phyloP scores from a whole-genome alignment of 2,329 filamentous ascomycete genomes.

The Dactylellina drechsleri region DNA sequence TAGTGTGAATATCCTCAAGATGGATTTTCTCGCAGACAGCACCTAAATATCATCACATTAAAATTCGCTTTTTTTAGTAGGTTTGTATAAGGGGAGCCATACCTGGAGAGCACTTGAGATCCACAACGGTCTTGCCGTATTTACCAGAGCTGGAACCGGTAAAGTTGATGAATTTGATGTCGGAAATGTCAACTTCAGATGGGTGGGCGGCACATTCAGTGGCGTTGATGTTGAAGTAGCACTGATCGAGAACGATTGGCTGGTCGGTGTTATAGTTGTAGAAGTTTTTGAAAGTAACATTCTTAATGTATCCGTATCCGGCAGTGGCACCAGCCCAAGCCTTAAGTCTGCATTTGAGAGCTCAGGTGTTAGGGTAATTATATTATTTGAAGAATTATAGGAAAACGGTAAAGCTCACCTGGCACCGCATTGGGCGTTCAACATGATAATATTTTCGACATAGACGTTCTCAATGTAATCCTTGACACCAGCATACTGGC shows the following conservation, averaged over 20 bases:
- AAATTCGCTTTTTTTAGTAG: too few species aligned
- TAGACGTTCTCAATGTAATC: slow-evolving; percentile 69
- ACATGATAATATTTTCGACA: slow-evolving; percentile 70
- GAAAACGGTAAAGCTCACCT: slow-evolving; percentile 56
- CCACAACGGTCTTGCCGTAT: slow-evolving; percentile 68
- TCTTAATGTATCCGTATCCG: slow-evolving; percentile 71
- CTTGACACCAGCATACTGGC: slow-evolving; percentile 68
- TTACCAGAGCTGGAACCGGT: slow-evolving; percentile 69
- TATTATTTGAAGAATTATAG: background rate
- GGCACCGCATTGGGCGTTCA: slow-evolving; percentile 63
- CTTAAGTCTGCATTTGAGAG: slow-evolving; percentile 65
- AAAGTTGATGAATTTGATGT: slow-evolving; percentile 71
- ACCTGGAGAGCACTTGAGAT: slow-evolving; percentile 68
- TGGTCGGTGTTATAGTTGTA: slow-evolving; percentile 70
- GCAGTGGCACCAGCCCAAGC: slow-evolving; percentile 70
- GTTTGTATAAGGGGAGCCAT: too few species aligned
- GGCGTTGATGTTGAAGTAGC: slow-evolving; percentile 70
- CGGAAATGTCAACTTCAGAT: slow-evolving; percentile 69
- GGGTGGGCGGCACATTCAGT: slow-evolving; percentile 68
- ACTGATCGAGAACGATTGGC: slow-evolving; percentile 70
- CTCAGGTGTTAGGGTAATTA: slow-evolving; percentile 60
- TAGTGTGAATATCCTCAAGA: slow-evolving; percentile 68
- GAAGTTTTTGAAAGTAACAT: slow-evolving; percentile 72
- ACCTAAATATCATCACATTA: too few species aligned
- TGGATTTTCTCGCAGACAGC: slow-evolving; percentile 69